Percentiles rank a stretch among this genome's conserved stretches.
phyloP scores from a whole-genome alignment of 2,329 filamentous ascomycete species.

The Byssothecium circinans region DNA sequence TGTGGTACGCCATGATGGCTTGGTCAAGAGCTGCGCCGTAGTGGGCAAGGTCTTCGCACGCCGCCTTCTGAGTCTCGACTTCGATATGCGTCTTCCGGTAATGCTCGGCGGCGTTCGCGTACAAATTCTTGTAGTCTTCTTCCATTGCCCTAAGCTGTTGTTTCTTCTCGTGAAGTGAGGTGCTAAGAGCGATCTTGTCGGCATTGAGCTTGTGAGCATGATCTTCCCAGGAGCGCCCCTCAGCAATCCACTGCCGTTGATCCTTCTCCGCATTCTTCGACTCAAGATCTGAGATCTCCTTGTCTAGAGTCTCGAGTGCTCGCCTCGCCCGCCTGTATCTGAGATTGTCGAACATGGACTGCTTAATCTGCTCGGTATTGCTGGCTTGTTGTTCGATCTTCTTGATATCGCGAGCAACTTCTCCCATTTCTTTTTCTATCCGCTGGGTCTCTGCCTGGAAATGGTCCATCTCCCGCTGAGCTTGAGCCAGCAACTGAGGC shows the following conservation, averaged over 20 bases:
- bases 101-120: conserved; percentile 75
- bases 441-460: conserved; percentile 67
- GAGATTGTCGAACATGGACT: conserved; percentile 86
- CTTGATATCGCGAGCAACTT: conserved; percentile 71
- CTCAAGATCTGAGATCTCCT: conserved; percentile 74
- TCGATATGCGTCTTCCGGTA: conserved; percentile 89
- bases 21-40: conserved; percentile 86
- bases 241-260: conserved; percentile 70
- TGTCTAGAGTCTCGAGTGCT: conserved; percentile 66
- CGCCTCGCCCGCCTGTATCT: conserved; percentile 76
- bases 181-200: conserved; percentile 73
- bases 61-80: conserved; percentile 88
- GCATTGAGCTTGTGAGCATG: conserved; percentile 70
- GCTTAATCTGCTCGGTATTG: conserved; percentile 79
- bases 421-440: conserved; percentile 67
- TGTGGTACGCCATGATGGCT: conserved; percentile 96
- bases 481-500: conserved; percentile 67
- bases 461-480: conserved; percentile 67
- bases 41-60: conserved; percentile 83
- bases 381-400: conserved; percentile 74
- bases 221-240: conserved; percentile 69
- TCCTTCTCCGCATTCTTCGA: conserved; percentile 80
- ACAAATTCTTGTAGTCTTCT: conserved; percentile 81
- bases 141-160: conserved; percentile 73
- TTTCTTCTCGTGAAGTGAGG: conserved; percentile 81